Evolutionary conservation across 805 yeast genomes (phyloP).

Genomic region (Myxozyma vanderwaltii): DNA sequence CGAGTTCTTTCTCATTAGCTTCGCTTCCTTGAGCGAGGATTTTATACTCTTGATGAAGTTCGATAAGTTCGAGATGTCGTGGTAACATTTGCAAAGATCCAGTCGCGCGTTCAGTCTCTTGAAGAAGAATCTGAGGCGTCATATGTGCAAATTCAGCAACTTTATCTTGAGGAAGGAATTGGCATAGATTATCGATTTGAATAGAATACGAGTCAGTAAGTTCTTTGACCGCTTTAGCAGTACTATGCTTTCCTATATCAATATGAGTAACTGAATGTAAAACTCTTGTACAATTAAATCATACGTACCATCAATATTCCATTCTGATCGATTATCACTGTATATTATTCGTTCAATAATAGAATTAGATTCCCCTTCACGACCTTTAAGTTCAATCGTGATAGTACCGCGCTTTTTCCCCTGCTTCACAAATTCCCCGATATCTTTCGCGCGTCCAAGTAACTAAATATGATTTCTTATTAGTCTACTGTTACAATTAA

Average conservation of each 20-base stretch:
- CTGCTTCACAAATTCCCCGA: constrained; percentile 69
- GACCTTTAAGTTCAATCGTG: constrained; percentile 54
- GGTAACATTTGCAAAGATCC: constrained; percentile 59
- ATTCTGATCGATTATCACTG: constrained; percentile 40
- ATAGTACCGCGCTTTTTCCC: constrained; percentile 55
- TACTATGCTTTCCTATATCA: constrained; percentile 27
- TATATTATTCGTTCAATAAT: constrained; percentile 44
- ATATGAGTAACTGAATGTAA: not conserved
- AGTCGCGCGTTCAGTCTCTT: constrained; percentile 80
- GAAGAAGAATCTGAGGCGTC: constrained; percentile 69
- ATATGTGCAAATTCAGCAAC: constrained; percentile 89
- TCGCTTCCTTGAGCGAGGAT: constrained; percentile 32
- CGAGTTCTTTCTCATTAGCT: constrained; percentile 37
- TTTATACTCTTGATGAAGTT: constrained; percentile 50
- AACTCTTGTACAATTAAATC: not conserved
- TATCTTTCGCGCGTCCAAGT: constrained; percentile 66
- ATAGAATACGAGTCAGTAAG: constrained; percentile 59
- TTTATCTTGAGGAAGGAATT: constrained; percentile 91
- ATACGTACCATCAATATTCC: constrained; percentile 41
- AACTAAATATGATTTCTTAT: constrained; percentile 35
- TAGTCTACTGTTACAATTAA: constrained; percentile 8
- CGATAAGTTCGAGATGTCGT: constrained; percentile 59
- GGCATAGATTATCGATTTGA: constrained; percentile 89
- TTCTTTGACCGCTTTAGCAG: constrained; percentile 47
- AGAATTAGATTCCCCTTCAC: constrained; percentile 39